Conservation (phyloP, 495 filamentous ascomycete species). For the Aspergillus indologenus region DNA sequence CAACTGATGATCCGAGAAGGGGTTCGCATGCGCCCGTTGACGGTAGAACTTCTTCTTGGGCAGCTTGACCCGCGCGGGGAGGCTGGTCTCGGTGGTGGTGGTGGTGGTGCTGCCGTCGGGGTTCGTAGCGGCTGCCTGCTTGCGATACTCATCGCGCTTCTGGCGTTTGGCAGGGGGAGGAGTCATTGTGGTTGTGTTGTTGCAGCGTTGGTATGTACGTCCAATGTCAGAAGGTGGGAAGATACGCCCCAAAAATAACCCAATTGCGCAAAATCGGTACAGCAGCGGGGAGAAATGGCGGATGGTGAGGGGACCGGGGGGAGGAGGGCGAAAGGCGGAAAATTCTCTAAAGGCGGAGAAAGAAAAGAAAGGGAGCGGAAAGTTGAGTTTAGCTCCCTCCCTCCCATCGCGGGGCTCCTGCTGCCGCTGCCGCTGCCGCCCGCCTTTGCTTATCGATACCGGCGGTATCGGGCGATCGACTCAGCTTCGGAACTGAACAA, state of each 20-base stretch:
- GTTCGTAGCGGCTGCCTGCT: conserved; percentile 27
- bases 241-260: too few species aligned
- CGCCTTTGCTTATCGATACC: background rate
- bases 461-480: too few species aligned
- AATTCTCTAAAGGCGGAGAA: too few species aligned
- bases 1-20: conserved; percentile 89
- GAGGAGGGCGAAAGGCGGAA: background rate
- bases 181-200: conserved; percentile 40
- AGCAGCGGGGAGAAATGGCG: too few species aligned
- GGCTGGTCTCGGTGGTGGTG: conserved; percentile 17
- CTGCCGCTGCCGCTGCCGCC: background rate
- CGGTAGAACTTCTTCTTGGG: conserved; percentile 94
- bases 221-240: too few species aligned
- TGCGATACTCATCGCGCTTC: conserved; percentile 72
- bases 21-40: conserved; percentile 95
- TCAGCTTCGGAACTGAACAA: too few species aligned
- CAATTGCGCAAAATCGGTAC: conserved; percentile 4
- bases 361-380: background rate
- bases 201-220: background rate
- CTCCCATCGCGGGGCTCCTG: background rate
- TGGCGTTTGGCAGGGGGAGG: conserved; percentile 60
- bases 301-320: background rate
- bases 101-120: conserved; percentile 12
- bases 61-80: conserved; percentile 42
- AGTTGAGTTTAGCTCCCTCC: background rate